These are phyloP conservation scores for Solanum acaule DNA, from an alignment of 257 asterid species.

Conservation along the genomic window DNA sequence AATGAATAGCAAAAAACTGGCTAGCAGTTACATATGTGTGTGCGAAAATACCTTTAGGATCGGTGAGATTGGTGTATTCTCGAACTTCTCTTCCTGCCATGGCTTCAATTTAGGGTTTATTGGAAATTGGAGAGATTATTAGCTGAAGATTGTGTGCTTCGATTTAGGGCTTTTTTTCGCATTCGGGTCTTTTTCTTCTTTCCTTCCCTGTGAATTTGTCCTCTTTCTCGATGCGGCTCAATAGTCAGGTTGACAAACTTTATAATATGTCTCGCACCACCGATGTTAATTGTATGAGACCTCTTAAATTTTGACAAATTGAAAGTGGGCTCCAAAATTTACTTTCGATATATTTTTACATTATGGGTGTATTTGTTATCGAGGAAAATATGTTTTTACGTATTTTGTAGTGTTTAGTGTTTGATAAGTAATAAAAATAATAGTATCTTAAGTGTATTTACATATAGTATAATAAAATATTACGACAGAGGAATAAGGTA, in stretches of 20 bases:
- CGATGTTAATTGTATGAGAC: background rate
- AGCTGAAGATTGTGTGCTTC: background rate
- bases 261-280: background rate
- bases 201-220: background rate
- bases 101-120: background rate
- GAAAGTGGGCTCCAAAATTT: background rate
- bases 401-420: background rate
- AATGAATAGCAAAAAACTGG: background rate
- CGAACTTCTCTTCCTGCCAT: constrained; percentile 98
- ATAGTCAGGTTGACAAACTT: background rate
- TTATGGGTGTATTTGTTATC: no score
- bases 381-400: no score
- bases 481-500: background rate
- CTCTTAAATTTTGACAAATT: background rate
- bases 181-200: background rate
- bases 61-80: constrained; percentile 88
- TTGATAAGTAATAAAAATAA: background rate
- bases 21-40: background rate
- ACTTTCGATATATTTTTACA: no score
- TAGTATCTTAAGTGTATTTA: background rate
- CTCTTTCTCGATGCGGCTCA: background rate
- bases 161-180: background rate
- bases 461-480: background rate
- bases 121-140: background rate
- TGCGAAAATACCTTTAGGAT: constrained; percentile 65